Base-by-base conservation (phyloP, 192 early-diverging fungal species). In the Linderina pennispora region DNA sequence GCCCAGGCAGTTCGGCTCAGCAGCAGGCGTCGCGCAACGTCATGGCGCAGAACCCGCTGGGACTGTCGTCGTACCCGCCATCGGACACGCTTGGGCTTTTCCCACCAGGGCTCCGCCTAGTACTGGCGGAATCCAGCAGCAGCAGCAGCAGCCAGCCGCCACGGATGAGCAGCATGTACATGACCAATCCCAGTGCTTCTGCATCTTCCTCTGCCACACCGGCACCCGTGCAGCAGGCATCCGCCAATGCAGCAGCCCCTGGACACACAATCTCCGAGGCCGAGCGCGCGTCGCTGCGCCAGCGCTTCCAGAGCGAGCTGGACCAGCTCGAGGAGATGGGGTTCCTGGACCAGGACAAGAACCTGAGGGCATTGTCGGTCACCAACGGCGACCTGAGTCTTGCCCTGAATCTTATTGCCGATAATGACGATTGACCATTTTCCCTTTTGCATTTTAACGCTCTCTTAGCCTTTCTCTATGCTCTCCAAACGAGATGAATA, bases 321-420 rank as follows among this genome's bases (percentile, higher is more conserved):
- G 77, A 63, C 11, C 83, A 83, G 45, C 62, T 98, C 25, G 82
- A 89, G 49, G 91, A 97, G 45, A 98, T 98, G 95, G 95, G 95
- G 16, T 98, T 98, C 55, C 66, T 75, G 41, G 88, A 94, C 64
- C 81, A 80, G 23, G 71, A 74, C 16, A 80, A 83, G 46, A 98
- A 98, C 67, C 70, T 98, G 22, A 77, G 87, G 10, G 93, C 92
- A 8, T 70, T 98, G 31, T 80, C 88, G 31, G 79, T 79, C 23
- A 82, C 89, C 9, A 79, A 88, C 23, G 95, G 95, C 18, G 88
- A 95, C 58, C 84, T 96, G 28, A 72, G 83, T 40, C 80, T 81
- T 15, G 93, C 95, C 6, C 80, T 98, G 32, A 91, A 92, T 31
- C 57, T 58, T 31, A 56, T 65, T 33, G 40, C 50, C 21, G 50